Evolutionary conservation across 306 rosid species (phyloP).

Genomic region (barrel medic (Medicago truncatula)): DNA sequence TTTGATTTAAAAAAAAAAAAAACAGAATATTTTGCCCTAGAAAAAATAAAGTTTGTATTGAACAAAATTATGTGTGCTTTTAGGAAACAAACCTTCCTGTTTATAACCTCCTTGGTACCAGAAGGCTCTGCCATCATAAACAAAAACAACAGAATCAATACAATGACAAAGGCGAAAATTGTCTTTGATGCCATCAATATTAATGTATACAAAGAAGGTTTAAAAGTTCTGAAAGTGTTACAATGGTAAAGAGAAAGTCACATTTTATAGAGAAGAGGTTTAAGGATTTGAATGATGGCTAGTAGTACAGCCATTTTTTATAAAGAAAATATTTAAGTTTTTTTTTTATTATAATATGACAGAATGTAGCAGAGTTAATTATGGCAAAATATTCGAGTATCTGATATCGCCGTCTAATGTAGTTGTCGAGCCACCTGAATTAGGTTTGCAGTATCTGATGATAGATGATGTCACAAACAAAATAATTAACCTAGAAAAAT

Average conservation of each 20-base stretch:
- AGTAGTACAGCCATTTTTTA: too few relatives aligned
- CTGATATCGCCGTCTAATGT: background rate
- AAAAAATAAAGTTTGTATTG: too few relatives aligned
- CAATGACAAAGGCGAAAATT: background rate
- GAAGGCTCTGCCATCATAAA: background rate
- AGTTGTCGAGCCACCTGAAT: background rate
- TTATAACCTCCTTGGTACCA: background rate
- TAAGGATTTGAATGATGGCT: background rate
- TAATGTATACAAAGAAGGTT: too few relatives aligned
- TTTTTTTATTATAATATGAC: background rate
- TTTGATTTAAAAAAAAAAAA: too few relatives aligned
- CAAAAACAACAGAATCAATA: background rate
- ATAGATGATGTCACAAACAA: background rate
- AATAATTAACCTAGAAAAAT: too few relatives aligned
- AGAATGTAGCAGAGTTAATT: background rate
- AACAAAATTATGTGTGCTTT: background rate
- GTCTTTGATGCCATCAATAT: background rate
- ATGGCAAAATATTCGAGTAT: background rate
- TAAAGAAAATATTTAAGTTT: too few relatives aligned
- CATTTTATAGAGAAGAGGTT: background rate
- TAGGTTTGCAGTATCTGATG: background rate
- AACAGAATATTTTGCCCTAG: background rate
- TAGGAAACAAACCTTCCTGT: background rate
- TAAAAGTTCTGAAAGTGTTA: too few relatives aligned
- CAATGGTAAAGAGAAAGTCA: too few relatives aligned